Percentiles rank a stretch among this genome's conserved stretches.
phyloP scores from a whole-genome alignment of 2,329 filamentous ascomycete species.

The Trichoderma afroharzianum region DNA sequence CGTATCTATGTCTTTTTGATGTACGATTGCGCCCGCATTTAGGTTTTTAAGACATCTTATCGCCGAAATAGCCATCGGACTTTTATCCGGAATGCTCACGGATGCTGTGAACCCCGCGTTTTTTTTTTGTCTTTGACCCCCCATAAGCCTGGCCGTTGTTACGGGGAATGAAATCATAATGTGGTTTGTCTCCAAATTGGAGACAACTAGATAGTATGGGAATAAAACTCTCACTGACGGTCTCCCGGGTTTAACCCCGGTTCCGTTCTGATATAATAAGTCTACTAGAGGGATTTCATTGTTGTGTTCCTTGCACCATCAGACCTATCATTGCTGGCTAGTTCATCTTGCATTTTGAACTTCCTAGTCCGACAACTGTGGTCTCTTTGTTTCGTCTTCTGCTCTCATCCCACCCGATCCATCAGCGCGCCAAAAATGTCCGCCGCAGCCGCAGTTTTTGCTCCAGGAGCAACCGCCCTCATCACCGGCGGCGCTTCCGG shows the following conservation, averaged over 20 bases:
- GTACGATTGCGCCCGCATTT: background rate
- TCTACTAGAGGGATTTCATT: background rate
- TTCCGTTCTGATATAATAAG: background rate
- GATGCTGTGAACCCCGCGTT: background rate
- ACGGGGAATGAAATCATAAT: constrained; percentile 5
- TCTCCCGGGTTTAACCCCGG: background rate
- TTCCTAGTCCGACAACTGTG: background rate
- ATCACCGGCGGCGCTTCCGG: constrained; percentile 79
- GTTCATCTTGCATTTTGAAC: background rate
- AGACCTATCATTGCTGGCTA: background rate
- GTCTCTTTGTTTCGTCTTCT: background rate
- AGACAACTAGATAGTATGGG: background rate
- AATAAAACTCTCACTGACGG: background rate
- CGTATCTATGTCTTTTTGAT: background rate
- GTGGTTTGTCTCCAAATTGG: background rate
- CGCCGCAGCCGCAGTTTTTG: constrained; percentile 21
- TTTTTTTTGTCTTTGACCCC: background rate
- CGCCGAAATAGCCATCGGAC: background rate
- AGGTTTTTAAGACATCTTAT: background rate
- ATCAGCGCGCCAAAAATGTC: constrained; percentile 1
- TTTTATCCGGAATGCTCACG: background rate
- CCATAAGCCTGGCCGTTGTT: background rate
- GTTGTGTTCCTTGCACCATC: background rate
- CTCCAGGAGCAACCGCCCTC: constrained; percentile 47
- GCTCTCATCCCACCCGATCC: background rate